Evolutionary conservation across 176 grass and related monocot genomes (phyloP).

Genomic region (Juncus effusus): DNA sequence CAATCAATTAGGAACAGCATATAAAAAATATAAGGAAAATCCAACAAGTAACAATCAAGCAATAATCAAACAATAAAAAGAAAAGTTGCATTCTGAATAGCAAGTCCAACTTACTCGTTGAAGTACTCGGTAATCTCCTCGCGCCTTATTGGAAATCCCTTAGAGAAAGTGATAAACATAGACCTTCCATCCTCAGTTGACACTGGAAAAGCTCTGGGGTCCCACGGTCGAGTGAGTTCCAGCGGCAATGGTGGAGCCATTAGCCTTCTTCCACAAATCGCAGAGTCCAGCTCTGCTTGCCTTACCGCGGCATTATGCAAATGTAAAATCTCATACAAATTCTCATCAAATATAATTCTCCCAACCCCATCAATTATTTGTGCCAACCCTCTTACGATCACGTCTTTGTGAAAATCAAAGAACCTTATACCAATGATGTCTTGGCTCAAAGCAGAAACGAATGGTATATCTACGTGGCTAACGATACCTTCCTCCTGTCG

Average conservation of each 20-base stretch:
- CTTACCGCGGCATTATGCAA: neutral
- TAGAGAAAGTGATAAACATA: constrained; percentile 71
- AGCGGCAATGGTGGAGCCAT: neutral
- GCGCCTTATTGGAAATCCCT: constrained; percentile 48
- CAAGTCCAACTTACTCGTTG: constrained; percentile 38
- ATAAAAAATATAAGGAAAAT: too few relatives aligned
- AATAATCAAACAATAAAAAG: too few relatives aligned
- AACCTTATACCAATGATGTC: constrained; percentile 4
- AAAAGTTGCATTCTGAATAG: too few relatives aligned
- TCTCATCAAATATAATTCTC: constrained; percentile 12
- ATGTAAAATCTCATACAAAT: constrained; percentile 15
- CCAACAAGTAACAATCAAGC: too few relatives aligned
- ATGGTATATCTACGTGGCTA: neutral
- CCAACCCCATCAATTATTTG: constrained; percentile 6
- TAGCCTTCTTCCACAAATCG: neutral
- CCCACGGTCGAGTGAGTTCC: constrained; percentile 5
- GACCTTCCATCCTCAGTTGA: constrained; percentile 52
- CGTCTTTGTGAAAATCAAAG: neutral
- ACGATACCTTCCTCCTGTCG: constrained; percentile 6
- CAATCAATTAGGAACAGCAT: too few relatives aligned
- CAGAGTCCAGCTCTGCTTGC: neutral
- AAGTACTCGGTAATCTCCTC: constrained; percentile 57
- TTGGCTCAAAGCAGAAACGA: neutral
- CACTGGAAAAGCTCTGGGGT: neutral
- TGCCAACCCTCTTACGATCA: neutral